A percentile compares a stretch with the other conserved stretches of the same genome.
phyloP scores from a whole-genome alignment of 176 grass and related monocot species.

The Oryza australiensis region DNA sequence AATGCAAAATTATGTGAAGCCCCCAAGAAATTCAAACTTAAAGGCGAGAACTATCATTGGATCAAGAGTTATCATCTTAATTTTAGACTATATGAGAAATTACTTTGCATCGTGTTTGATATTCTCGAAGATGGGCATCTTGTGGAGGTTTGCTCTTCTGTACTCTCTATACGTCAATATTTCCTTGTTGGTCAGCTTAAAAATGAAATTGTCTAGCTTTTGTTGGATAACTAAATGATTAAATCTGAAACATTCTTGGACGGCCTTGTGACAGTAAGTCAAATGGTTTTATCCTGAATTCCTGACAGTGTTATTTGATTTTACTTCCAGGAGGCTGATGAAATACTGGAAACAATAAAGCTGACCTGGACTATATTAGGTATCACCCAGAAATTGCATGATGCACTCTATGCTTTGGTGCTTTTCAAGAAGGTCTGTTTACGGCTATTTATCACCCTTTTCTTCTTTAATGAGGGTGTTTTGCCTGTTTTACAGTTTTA shows the following conservation, averaged over 20 bases:
- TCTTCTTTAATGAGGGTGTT: not conserved
- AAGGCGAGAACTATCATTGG: slow-evolving; percentile 68
- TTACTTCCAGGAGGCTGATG: slow-evolving; percentile 79
- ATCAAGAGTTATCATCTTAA: slow-evolving; percentile 76
- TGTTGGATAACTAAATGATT: slow-evolving; percentile 11
- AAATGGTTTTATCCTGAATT: slow-evolving; percentile 37
- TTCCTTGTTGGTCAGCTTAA: slow-evolving; percentile 18
- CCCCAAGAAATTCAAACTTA: slow-evolving; percentile 60
- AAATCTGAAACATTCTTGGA: slow-evolving; percentile 24
- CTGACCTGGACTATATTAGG: slow-evolving; percentile 80
- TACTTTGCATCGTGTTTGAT: slow-evolving; percentile 89
- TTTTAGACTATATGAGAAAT: slow-evolving; percentile 80
- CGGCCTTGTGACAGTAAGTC: slow-evolving; percentile 18
- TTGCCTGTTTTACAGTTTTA: not conserved
- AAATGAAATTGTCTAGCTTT: not conserved
- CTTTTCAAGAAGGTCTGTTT: slow-evolving; percentile 75
- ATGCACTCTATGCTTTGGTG: slow-evolving; percentile 69
- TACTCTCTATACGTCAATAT: slow-evolving; percentile 13
- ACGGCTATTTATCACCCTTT: not conserved
- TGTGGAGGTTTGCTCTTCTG: slow-evolving; percentile 68
- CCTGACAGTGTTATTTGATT: slow-evolving; percentile 39
- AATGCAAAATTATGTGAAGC: slow-evolving; percentile 49
- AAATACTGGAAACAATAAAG: slow-evolving; percentile 69
- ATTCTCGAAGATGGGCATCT: slow-evolving; percentile 92
- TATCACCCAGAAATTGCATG: slow-evolving; percentile 72